These are phyloP conservation scores for Fusarium sp. DNA, from an alignment of 2,329 filamentous ascomycete species.

Conservation along the genomic window DNA sequence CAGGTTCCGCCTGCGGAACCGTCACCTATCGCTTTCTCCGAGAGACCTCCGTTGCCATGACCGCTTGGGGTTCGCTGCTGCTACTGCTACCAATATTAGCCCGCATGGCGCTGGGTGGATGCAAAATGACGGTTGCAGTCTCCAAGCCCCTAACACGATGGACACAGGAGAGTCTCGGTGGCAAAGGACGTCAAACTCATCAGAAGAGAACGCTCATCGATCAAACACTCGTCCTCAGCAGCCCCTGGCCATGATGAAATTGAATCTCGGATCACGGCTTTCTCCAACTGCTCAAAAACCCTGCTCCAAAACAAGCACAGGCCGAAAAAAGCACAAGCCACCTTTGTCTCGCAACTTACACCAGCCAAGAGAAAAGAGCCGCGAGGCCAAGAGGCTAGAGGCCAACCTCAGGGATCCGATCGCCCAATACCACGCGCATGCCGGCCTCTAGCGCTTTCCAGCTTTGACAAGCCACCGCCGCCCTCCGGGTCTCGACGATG, in stretches of 20 bases:
- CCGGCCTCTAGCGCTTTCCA: constrained; percentile 22
- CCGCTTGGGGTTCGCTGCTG: constrained; percentile 11
- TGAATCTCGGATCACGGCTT: constrained; percentile 1
- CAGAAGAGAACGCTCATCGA: background rate
- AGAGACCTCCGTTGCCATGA: constrained; percentile 20
- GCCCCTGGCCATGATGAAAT: constrained; percentile 14
- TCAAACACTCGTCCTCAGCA: no score
- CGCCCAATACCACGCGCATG: constrained; percentile 29
- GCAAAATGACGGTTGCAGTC: background rate
- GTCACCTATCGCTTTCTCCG: constrained; percentile 21
- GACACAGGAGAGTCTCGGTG: background rate
- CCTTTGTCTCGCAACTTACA: constrained; percentile 13
- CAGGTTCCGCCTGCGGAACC: constrained; percentile 25
- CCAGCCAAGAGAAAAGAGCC: constrained; percentile 42
- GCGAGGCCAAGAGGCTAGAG: constrained; percentile 31
- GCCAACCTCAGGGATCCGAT: constrained; percentile 31
- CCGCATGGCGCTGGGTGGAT: background rate
- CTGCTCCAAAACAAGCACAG: constrained; percentile 22
- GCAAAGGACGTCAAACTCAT: background rate
- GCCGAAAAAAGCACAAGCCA: constrained; percentile 8
- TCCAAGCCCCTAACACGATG: background rate
- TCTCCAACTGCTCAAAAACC: constrained; percentile 17
- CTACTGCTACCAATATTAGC: constrained; percentile 13
- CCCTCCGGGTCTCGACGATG: constrained; percentile 5
- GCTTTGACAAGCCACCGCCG: constrained; percentile 17